Evolutionary conservation across 1,139 yeast species (phyloP).

Genomic region (Suhomyces chickasaworum): DNA sequence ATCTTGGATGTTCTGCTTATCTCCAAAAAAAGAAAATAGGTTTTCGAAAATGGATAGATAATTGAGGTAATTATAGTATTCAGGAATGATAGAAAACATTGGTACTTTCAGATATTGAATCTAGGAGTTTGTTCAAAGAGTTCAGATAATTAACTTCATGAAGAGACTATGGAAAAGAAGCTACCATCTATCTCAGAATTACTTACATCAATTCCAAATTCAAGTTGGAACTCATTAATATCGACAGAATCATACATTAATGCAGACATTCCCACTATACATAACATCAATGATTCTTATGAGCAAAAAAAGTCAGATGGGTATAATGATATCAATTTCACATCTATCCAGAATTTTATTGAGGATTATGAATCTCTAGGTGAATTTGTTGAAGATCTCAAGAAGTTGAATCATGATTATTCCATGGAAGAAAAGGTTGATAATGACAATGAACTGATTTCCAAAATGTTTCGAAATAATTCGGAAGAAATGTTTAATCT

Average conservation of each 20-base stretch:
- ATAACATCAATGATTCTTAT: too few species aligned
- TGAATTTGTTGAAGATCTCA: constrained; percentile 1
- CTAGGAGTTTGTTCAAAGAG: neutral
- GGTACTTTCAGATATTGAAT: neutral
- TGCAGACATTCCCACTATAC: neutral
- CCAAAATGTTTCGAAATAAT: neutral
- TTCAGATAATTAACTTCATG: too few species aligned
- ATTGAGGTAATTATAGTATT: neutral
- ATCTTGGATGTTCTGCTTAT: neutral
- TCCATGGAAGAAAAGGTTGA: neutral
- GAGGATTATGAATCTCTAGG: constrained; percentile 1
- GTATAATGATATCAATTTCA: neutral
- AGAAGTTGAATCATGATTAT: neutral
- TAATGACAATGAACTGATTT: neutral
- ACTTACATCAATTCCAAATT: neutral
- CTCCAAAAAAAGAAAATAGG: neutral
- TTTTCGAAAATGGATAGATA: neutral
- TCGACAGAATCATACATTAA: neutral
- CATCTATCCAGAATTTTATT: neutral
- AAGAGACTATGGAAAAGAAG: neutral
- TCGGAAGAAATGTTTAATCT: neutral
- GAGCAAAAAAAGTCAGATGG: neutral
- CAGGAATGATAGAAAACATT: neutral
- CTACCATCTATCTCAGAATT: constrained; percentile 1
- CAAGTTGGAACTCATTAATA: neutral